phyloP scores from a whole-genome alignment of 1,139 yeast species.

The Taphrina populina region DNA sequence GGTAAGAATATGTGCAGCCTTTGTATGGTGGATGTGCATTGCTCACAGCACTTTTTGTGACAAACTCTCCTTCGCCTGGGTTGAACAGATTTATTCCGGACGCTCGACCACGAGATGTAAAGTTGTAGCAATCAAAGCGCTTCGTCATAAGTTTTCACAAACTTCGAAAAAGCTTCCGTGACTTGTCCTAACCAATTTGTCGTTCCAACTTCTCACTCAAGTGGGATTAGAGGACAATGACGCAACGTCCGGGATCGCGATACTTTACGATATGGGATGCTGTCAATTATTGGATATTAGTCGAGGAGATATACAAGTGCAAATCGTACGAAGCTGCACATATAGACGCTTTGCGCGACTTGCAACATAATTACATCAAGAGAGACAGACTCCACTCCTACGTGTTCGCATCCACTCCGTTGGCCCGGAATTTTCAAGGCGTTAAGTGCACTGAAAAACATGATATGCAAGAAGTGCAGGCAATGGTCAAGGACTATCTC shows the following conservation, averaged over 20 bases:
- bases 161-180: no score
- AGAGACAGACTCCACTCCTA: not conserved
- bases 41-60: no score
- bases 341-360: not conserved
- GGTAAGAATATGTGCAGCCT: no score
- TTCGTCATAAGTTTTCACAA: no score
- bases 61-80: no score
- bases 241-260: no score
- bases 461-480: conserved; percentile 6
- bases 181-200: not conserved
- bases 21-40: no score
- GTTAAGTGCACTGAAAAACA: not conserved
- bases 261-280: conserved; percentile 4
- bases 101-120: no score
- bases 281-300: conserved; percentile 9
- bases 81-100: no score
- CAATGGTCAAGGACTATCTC: not conserved
- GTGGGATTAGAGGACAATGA: no score
- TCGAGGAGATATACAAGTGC: not conserved
- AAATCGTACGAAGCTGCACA: conserved; percentile 1
- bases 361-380: not conserved
- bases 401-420: not conserved
- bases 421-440: conserved; percentile 6
- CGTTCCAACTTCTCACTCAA: not conserved
- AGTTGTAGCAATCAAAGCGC: no score